These are phyloP conservation scores for Hygrophorus pudorinus DNA, from an alignment of 768 basidiomycete genomes.

Conservation along the genomic window DNA sequence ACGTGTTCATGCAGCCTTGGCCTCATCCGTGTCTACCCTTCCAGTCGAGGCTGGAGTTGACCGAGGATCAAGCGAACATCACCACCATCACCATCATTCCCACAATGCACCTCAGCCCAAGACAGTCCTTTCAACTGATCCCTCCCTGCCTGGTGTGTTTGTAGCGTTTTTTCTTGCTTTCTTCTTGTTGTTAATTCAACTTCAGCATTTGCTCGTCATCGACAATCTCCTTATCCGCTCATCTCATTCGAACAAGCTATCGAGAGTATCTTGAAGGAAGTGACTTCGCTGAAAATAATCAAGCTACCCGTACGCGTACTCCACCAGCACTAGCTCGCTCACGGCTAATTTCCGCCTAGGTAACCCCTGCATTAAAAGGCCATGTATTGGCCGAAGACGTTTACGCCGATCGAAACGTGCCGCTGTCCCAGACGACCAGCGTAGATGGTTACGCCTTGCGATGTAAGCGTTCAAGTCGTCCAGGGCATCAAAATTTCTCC, in stretches of 20 bases:
- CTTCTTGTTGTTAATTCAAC: neutral
- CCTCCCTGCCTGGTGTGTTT: constrained; percentile 49
- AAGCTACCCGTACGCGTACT: constrained; percentile 32
- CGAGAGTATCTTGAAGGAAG: constrained; percentile 38
- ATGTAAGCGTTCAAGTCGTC: constrained; percentile 30
- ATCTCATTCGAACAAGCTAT: constrained; percentile 60
- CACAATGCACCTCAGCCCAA: constrained; percentile 43
- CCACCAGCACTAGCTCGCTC: neutral
- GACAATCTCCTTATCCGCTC: constrained; percentile 69
- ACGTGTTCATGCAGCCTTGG: constrained; percentile 43
- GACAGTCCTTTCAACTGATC: constrained; percentile 58
- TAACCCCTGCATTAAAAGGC: constrained; percentile 49
- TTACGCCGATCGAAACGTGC: constrained; percentile 52
- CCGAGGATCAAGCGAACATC: constrained; percentile 21
- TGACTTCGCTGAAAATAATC: constrained; percentile 29
- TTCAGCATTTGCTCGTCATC: constrained; percentile 61
- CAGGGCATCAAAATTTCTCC: neutral
- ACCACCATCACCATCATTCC: constrained; percentile 26
- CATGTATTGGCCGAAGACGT: constrained; percentile 72
- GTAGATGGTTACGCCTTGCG: constrained; percentile 85
- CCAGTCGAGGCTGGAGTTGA: constrained; percentile 16
- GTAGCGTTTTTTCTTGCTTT: neutral
- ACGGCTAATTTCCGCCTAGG: constrained; percentile 30
- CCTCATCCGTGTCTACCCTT: constrained; percentile 15
- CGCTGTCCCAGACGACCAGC: constrained; percentile 59